Evolutionary conservation across 2,329 filamentous ascomycete species (phyloP).

Genomic region (Penicillium sp.): DNA sequence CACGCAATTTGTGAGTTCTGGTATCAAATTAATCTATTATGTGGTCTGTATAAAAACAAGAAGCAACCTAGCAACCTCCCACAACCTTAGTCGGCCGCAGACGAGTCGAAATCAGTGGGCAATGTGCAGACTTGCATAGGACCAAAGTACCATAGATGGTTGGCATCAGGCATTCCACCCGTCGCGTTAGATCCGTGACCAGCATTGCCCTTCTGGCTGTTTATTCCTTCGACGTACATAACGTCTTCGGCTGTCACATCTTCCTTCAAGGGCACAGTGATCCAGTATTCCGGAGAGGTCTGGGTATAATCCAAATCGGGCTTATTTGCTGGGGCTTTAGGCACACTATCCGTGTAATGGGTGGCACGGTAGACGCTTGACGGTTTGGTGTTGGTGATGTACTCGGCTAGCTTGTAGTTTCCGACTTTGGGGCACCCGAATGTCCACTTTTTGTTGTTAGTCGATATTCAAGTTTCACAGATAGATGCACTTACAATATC

Average conservation of each 20-base stretch:
- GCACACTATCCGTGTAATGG: background rate
- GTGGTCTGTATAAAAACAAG: too few relatives aligned
- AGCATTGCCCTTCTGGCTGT: background rate
- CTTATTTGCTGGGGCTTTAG: background rate
- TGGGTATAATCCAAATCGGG: background rate
- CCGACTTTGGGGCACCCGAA: constrained; percentile 4
- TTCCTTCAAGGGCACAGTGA: background rate
- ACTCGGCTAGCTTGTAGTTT: constrained; percentile 2
- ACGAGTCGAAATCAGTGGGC: background rate
- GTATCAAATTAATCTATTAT: too few relatives aligned
- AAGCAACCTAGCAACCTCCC: background rate
- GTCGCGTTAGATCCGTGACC: background rate
- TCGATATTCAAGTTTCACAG: background rate
- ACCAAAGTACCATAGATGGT: background rate
- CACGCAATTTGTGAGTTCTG: too few relatives aligned
- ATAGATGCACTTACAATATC: background rate
- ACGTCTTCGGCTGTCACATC: background rate
- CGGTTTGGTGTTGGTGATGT: background rate
- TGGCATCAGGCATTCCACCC: background rate
- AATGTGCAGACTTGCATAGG: background rate
- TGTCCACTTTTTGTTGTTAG: background rate
- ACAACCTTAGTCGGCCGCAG: background rate
- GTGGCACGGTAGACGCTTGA: background rate
- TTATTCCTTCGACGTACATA: background rate
- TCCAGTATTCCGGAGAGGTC: background rate